Base-by-base conservation (phyloP, 148 eudicot species). In the Drosera capensis region DNA sequence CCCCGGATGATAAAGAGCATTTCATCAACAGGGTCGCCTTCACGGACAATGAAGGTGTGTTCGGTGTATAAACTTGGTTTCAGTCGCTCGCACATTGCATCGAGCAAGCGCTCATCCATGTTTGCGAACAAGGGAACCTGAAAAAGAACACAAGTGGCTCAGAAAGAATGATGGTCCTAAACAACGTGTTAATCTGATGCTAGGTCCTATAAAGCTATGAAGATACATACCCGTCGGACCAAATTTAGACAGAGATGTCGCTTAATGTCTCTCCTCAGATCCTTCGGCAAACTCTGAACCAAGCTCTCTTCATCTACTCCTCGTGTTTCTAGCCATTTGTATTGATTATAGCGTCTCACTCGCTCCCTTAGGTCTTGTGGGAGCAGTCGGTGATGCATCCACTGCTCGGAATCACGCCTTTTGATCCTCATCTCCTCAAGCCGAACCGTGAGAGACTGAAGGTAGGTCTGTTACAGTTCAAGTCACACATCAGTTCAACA, bases 311-410 rank as follows among this genome's bases (percentile, higher is more conserved):
- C 71, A 66, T 66, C 71, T 2, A 66, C 71, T 30, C 71, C 71
- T 60, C 66, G 55, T 54, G 71, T 66, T 54, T 66, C 71, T 14
- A 54, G 48, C 71, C 65, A 66, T 43, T 66, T 66, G 53, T 66
- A 59, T 19, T 59, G 65, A 55, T 66, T 59, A 43, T 66, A 66
- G 22, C 71, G 71, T 11, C 71, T 55, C 8, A 66, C 71, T 49
- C 62, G 49, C 55, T 66, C 65, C 21, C 65, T 66, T 17, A 66
- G 71, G 18, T 66, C 71, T 23, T 54, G 71, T 45, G 71, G 71
- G 28, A 66, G 71, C 40, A 66, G 26, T 16, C 71, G 60, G 46
- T 66, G 71, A 55, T 59, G 71, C 71, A 66, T 66, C 71, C 71
- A 66, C 48, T 66, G 71, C 52, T 66, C 71, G 0, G 71, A 66